Evolutionary conservation across 2,329 filamentous ascomycete species (phyloP).

Genomic region (Paradendryphiella salina): DNA sequence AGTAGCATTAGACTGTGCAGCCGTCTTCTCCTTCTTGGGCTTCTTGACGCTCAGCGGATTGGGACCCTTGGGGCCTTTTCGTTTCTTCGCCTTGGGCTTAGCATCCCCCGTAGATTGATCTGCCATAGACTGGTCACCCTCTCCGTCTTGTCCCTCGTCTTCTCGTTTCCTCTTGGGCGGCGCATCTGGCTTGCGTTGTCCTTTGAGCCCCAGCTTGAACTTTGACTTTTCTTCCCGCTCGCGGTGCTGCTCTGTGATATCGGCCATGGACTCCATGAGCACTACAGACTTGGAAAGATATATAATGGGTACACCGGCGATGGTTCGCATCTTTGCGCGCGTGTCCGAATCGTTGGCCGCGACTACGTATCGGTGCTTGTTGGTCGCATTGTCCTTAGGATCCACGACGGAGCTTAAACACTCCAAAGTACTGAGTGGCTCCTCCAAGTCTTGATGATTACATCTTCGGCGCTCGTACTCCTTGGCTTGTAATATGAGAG

Average conservation of each 20-base stretch:
- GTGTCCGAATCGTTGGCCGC: slow-evolving; percentile 71
- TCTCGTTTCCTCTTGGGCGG: slow-evolving; percentile 45
- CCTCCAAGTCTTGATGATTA: slow-evolving; percentile 73
- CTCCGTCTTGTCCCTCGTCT: slow-evolving; percentile 53
- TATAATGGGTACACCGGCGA: slow-evolving; percentile 73
- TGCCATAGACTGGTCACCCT: slow-evolving; percentile 23
- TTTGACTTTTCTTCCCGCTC: slow-evolving; percentile 73
- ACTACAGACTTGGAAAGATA: slow-evolving; percentile 81
- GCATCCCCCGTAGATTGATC: slow-evolving; percentile 26
- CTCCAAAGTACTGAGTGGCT: slow-evolving; percentile 69
- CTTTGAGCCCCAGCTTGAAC: slow-evolving; percentile 70
- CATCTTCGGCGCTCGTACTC: slow-evolving; percentile 74
- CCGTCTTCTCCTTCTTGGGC: slow-evolving; percentile 56
- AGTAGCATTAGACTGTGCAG: slow-evolving; percentile 11
- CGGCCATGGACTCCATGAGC: slow-evolving; percentile 77
- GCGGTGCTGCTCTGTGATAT: slow-evolving; percentile 64
- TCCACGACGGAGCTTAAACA: slow-evolving; percentile 78
- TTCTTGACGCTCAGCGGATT: slow-evolving; percentile 75
- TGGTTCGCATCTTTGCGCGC: slow-evolving; percentile 64
- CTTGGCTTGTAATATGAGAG: slow-evolving; percentile 76
- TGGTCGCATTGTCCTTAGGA: slow-evolving; percentile 69
- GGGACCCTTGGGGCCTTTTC: slow-evolving; percentile 66
- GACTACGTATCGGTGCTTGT: slow-evolving; percentile 79
- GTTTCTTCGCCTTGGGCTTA: slow-evolving; percentile 55
- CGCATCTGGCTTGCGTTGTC: slow-evolving; percentile 36